Percentiles rank a stretch among this genome's conserved stretches.
These are phyloP conservation scores for Carallia pectinifolia DNA, from an alignment of 345 rosid genomes.

Conservation along the genomic window DNA sequence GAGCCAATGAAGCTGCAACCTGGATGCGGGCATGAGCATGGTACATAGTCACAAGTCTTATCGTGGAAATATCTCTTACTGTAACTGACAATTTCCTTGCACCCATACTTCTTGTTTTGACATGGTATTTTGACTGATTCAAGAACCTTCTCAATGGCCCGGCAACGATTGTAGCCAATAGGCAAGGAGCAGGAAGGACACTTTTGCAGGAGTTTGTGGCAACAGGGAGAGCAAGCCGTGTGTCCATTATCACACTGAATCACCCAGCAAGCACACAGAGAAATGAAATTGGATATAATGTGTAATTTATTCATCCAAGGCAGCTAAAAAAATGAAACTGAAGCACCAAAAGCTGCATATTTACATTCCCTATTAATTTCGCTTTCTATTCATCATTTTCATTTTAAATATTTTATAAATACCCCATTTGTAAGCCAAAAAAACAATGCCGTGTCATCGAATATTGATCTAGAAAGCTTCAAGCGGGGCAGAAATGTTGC, in stretches of 20 bases:
- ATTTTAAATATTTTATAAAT: no score
- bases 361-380: neutral
- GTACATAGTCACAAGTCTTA: conserved; percentile 30
- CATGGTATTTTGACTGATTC: conserved; percentile 36
- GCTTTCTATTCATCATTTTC: no score
- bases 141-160: conserved; percentile 38
- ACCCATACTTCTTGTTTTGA: conserved; percentile 38
- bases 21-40: conserved; percentile 44
- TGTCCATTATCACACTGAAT: conserved; percentile 30
- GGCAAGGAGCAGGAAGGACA: conserved; percentile 27
- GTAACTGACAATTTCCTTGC: conserved; percentile 34
- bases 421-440: no score
- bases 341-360: neutral
- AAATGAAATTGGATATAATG: neutral
- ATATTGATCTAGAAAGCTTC: no score
- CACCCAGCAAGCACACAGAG: neutral
- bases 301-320: neutral
- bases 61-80: conserved; percentile 32
- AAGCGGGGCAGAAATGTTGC: no score
- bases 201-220: conserved; percentile 1
- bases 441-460: no score
- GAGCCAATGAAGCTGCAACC: conserved; percentile 39
- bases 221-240: conserved; percentile 20
- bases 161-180: conserved; percentile 26
- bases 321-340: neutral